Percentiles rank a stretch among this genome's conserved stretches.
Evolutionary conservation across 23 red algal genomes (phyloP).

Genomic region (Agarophyton chilense): DNA sequence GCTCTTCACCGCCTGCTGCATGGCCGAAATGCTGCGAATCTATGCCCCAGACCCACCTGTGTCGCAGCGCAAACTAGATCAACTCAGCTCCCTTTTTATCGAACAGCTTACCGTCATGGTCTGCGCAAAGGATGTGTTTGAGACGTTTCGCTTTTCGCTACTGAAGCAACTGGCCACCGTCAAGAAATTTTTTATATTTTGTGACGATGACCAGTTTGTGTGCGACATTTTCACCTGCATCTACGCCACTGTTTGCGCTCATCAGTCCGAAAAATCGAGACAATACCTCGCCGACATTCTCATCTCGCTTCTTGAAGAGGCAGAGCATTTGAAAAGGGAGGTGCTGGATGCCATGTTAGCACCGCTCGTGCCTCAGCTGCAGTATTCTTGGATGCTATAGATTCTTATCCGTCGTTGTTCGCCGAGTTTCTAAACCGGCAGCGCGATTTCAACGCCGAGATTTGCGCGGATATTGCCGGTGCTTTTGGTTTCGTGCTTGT

Average conservation of each 20-base stretch:
- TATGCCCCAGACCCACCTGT: no score
- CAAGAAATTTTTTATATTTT: constrained; percentile 66
- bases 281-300: no score
- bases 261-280: constrained; percentile 29
- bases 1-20: no score
- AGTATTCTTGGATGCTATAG: no score
- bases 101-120: constrained; percentile 56
- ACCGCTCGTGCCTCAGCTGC: no score
- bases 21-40: no score
- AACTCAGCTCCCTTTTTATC: no score
- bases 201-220: constrained; percentile 37
- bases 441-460: constrained; percentile 33
- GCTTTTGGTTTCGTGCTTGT: constrained; percentile 1
- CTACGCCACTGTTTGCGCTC: constrained; percentile 31
- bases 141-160: constrained; percentile 42
- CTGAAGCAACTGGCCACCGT: constrained; percentile 59
- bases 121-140: background rate
- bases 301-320: constrained; percentile 46
- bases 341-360: constrained; percentile 59
- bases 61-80: no score
- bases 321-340: constrained; percentile 21
- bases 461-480: constrained; percentile 16
- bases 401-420: no score
- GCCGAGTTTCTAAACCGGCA: no score
- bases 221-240: constrained; percentile 54